Percentiles rank a stretch among this genome's conserved stretches.
Evolutionary conservation across 2,329 filamentous ascomycete genomes (phyloP).

Genomic region (Xylaria sp.): DNA sequence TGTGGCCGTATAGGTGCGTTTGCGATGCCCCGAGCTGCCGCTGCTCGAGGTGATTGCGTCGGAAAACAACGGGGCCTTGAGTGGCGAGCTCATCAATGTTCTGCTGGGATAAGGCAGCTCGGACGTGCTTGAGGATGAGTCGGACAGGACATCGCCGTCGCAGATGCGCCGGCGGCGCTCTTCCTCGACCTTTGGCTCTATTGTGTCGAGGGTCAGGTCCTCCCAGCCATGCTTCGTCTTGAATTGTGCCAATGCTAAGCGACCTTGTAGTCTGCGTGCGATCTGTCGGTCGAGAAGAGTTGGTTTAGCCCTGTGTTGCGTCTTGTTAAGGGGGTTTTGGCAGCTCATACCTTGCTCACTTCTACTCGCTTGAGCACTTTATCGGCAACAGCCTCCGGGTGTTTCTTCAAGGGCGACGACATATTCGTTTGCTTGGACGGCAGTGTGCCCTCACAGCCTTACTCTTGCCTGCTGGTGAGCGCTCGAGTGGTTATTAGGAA

Average conservation of each 20-base stretch:
- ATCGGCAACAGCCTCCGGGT: constrained; percentile 73
- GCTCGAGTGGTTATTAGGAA: constrained; percentile 41
- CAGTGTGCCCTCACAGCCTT: constrained; percentile 20
- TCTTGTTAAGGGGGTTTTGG: constrained; percentile 19
- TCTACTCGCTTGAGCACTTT: constrained; percentile 78
- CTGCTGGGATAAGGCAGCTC: constrained; percentile 77
- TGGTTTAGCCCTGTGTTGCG: constrained; percentile 36
- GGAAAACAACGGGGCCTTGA: constrained; percentile 84
- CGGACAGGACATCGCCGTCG: constrained; percentile 81
- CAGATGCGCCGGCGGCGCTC: constrained; percentile 77
- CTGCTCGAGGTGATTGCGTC: constrained; percentile 80
- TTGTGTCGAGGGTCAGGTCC: constrained; percentile 84
- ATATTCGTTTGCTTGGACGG: constrained; percentile 55
- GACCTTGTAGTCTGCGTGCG: constrained; percentile 90
- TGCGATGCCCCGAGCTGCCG: constrained; percentile 72
- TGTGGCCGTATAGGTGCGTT: constrained; percentile 70
- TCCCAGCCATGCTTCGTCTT: constrained; percentile 97
- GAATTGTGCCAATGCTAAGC: constrained; percentile 94
- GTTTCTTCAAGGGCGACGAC: constrained; percentile 71
- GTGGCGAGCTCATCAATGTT: constrained; percentile 83
- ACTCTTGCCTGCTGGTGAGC: constrained; percentile 28
- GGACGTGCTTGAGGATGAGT: constrained; percentile 86
- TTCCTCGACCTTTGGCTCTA: constrained; percentile 86
- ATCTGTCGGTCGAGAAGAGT: constrained; percentile 69
- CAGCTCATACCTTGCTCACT: constrained; percentile 74